A percentile compares a stretch with the other conserved stretches of the same genome.
phyloP scores from a whole-genome alignment of 331 rosid species.

The Arachis monticola region DNA sequence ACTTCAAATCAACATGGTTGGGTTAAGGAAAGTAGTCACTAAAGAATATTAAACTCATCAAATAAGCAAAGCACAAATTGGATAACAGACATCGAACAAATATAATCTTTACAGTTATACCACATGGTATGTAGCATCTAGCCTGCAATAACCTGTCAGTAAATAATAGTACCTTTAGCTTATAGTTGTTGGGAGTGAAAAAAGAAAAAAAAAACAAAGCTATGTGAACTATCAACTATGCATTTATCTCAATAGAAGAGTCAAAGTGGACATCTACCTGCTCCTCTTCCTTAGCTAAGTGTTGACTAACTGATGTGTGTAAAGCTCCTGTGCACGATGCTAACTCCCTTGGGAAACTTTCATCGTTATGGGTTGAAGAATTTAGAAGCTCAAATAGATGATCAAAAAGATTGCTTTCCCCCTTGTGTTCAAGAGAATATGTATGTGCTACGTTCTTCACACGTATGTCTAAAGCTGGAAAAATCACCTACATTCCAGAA shows the following conservation, averaged over 20 bases:
- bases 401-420: constrained; percentile 86
- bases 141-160: constrained; percentile 29
- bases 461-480: constrained; percentile 96
- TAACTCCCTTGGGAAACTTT: constrained; percentile 84
- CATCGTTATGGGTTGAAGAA: constrained; percentile 65
- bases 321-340: constrained; percentile 95
- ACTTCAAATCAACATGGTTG: constrained; percentile 2
- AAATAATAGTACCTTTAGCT: constrained; percentile 26
- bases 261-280: constrained; percentile 61
- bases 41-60: constrained; percentile 18
- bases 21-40: constrained; percentile 11
- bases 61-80: constrained; percentile 3
- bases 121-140: not conserved
- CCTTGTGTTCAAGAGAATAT: constrained; percentile 95
- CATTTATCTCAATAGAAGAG: constrained; percentile 16
- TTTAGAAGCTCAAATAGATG: constrained; percentile 81
- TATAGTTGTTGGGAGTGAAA: not conserved
- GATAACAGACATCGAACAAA: constrained; percentile 5
- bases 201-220: not conserved
- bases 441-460: constrained; percentile 98
- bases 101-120: not conserved
- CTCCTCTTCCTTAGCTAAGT: constrained; percentile 99
- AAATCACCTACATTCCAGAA: constrained; percentile 75
- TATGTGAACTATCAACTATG: not conserved
- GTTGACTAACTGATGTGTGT: constrained; percentile 93